Base-by-base conservation (phyloP, 306 rosid species). In the Pyrus pyrifolia region DNA sequence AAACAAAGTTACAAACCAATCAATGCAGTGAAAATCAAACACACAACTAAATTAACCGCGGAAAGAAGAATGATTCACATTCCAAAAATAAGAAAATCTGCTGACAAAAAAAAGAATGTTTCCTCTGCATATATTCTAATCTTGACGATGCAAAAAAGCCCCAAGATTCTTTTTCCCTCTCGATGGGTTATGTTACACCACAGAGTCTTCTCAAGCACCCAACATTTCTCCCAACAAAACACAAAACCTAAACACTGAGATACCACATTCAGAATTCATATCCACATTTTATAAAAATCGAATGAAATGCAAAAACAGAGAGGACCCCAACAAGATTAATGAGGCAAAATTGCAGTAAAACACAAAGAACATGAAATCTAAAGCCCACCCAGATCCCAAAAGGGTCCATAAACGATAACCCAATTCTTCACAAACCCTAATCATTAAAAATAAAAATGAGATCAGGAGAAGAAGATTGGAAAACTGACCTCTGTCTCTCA, bases 111-210 rank as follows among this genome's bases (percentile, higher is more conserved):
- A 67, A 72, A 75, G 33, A 62, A 63, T 76, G 11, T 38, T 13
- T 70, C 45, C 44, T 46, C n/a, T 55, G 13, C 29, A 55, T 18
- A 21, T 71, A 75, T 83, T 80, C 78, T 77, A 80, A 87, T 78
- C 83, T 62, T 81, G 62, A 72, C 76, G 71, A 67, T 49, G 63
- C 71, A 71, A 84, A 84, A 86, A 83, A 42, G 3, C 85, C 83
- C 90, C 76, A 86, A 74, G 78, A 85, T 82, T 79, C 81, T 71
- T 79, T 60, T 77, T 33, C 83, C 75, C 46, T 72, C 80, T 23
- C 4, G 18, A 14, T 73, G 35, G 68, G 70, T n/a, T 13, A 25
- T 3, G 27, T 57, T n/a, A 22, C 13, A 60, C 66, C 40, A 63
- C 40, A 30, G 22, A 29, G 3, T 15, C 21, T 1, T 55, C 23